Base-by-base conservation (phyloP, 2,329 filamentous ascomycete genomes). In the Aspergillus flavus region DNA sequence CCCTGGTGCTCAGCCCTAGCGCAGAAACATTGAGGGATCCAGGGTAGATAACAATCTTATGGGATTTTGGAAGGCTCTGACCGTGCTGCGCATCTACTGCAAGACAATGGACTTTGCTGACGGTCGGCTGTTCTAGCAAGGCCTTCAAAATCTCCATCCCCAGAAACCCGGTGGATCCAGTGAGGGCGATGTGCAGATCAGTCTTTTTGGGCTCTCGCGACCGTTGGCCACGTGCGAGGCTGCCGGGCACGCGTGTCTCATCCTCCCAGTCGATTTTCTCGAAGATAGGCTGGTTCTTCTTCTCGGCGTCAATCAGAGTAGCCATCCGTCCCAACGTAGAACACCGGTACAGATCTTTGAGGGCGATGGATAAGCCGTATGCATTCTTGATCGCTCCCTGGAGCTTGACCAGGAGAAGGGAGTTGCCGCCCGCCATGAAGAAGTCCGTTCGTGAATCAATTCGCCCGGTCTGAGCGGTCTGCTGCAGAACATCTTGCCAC, bases 101-200 rank as follows among this genome's bases (percentile, higher is more conserved):
- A 11, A 85, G 53, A 63, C 82, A 84, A 67, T 83, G 78, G 1
- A 86, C 69, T 14, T 69, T 71, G 1, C 59, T 34, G 0, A 85
- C 73, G 0, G 61, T 57, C 0, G 67, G 41, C 5, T 77, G 59
- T 1, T 68, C 62, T 0, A 79, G 59, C 0, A 87, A 76, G 0
- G 67, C 63, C 1, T 61, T 62, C 1, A 86, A 69, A n/a, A 86
- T 63, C 2, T 75, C 63, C 0, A 64, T 62, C 4, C 79, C 81
- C 1, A 85, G 69, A 57, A 80, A 82, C 0, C 74, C 68, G 1
- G 73, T 75, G 14, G 70, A 68, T 2, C 75, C 75, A 14, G 74
- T 77, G 1, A 77, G 34, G 41, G 41, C 41, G 41, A 45, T 45
- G 41, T 21, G 41, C 41, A 45, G 39, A 45, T 45, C 41, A 45